A percentile compares a stretch with the other conserved stretches of the same genome.
phyloP scores from a whole-genome alignment of 495 filamentous ascomycete genomes.

The Astrothelium macrocarpum region DNA sequence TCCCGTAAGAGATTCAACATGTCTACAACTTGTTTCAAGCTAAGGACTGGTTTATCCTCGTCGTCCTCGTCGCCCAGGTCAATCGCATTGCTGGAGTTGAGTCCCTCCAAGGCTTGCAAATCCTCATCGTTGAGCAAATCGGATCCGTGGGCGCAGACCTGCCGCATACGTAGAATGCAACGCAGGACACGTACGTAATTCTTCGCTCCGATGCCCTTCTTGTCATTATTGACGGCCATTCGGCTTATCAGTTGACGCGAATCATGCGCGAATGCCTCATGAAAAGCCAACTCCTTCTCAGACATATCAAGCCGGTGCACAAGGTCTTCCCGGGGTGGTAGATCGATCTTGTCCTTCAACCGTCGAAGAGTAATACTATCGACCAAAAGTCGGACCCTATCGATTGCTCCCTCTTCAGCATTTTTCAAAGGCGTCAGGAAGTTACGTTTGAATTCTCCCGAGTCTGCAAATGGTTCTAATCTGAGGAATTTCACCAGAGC shows the following conservation, averaged over 20 bases:
- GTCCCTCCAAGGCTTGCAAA: conserved; percentile 63
- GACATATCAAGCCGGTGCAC: conserved; percentile 53
- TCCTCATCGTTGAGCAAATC: conserved; percentile 80
- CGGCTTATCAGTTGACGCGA: conserved; percentile 39
- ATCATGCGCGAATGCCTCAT: conserved; percentile 53
- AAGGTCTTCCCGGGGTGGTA: conserved; percentile 64
- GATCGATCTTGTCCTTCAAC: conserved; percentile 78
- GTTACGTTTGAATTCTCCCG: conserved; percentile 58
- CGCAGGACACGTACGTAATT: conserved; percentile 83
- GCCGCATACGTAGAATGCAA: conserved; percentile 79
- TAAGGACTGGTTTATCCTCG: conserved; percentile 42
- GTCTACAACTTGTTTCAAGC: conserved; percentile 60
- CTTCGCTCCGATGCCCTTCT: conserved; percentile 59
- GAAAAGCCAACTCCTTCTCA: conserved; percentile 44
- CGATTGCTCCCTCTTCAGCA: conserved; percentile 69
- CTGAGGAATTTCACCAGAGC: conserved; percentile 86
- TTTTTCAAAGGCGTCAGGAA: conserved; percentile 76
- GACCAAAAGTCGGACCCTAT: conserved; percentile 81
- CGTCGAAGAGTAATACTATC: conserved; percentile 89
- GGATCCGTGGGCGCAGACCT: conserved; percentile 83
- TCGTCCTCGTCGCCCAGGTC: conserved; percentile 70
- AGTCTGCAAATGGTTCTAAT: conserved; percentile 77
- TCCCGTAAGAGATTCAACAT: conserved; percentile 74
- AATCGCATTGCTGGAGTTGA: conserved; percentile 72
- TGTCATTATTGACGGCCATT: conserved; percentile 38